phyloP scores from a whole-genome alignment of 306 rosid genomes.

The Phaseolus lunatus region DNA sequence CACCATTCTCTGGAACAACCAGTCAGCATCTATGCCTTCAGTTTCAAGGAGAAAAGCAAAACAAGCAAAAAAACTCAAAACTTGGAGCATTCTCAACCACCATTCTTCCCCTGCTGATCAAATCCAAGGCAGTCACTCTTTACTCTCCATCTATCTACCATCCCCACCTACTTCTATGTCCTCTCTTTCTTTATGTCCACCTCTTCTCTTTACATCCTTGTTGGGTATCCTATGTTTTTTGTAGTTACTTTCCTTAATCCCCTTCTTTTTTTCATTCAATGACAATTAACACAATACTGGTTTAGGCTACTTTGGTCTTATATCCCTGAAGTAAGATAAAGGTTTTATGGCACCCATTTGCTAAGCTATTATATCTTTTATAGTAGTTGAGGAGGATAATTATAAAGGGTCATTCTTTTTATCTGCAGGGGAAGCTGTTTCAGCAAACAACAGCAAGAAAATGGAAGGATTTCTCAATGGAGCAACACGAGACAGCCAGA shows the following conservation, averaged over 20 bases:
- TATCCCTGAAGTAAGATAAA: slow-evolving; percentile 24
- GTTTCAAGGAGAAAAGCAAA: slow-evolving; percentile 46
- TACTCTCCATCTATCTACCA: neutral
- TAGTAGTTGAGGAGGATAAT: slow-evolving; percentile 45
- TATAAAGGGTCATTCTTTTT: neutral
- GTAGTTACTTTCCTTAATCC: slow-evolving; percentile 6
- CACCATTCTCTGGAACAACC: slow-evolving; percentile 57
- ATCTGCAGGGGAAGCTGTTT: slow-evolving; percentile 11
- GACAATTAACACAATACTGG: neutral
- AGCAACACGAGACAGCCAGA: slow-evolving; percentile 42
- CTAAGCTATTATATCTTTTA: neutral
- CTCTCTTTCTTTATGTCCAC: neutral
- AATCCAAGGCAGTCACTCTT: slow-evolving; percentile 40
- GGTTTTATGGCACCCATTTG: slow-evolving; percentile 23
- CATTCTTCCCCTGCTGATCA: slow-evolving; percentile 55
- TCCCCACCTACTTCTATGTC: slow-evolving; percentile 11
- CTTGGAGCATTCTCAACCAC: slow-evolving; percentile 44
- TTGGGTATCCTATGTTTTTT: slow-evolving; percentile 29
- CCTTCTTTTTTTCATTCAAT: neutral
- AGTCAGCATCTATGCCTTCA: slow-evolving; percentile 59
- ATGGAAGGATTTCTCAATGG: slow-evolving; percentile 64
- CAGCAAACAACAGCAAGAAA: slow-evolving; percentile 43
- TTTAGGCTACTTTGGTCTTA: slow-evolving; percentile 9
- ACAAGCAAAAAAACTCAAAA: slow-evolving; percentile 37
- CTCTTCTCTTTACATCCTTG: neutral